These are phyloP conservation scores for Lentinus brumalis DNA, from an alignment of 768 basidiomycete species.

Conservation along the genomic window DNA sequence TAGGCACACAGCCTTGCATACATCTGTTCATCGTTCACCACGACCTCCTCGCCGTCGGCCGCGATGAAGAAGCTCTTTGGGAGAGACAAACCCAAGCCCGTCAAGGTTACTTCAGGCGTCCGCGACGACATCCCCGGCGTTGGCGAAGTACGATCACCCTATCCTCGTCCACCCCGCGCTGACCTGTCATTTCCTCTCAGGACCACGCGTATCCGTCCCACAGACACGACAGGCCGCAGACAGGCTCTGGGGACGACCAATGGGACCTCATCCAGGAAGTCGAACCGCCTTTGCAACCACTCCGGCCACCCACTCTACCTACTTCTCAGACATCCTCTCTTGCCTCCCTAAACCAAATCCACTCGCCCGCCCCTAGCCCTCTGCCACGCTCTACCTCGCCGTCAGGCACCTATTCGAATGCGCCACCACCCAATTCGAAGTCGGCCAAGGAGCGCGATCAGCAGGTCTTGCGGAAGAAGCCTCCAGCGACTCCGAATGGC, in stretches of 20 bases:
- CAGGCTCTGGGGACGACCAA: constrained; percentile 24
- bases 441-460: constrained; percentile 25
- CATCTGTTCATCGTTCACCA: constrained; percentile 16
- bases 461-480: constrained; percentile 29
- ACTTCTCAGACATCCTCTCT: constrained; percentile 14
- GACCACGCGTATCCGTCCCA: constrained; percentile 12
- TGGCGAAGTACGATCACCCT: constrained; percentile 25
- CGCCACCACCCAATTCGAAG: constrained; percentile 5
- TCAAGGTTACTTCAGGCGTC: constrained; percentile 31
- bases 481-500: constrained; percentile 27
- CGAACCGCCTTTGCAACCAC: constrained; percentile 17
- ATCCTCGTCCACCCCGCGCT: constrained; percentile 3
- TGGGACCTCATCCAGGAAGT: constrained; percentile 28
- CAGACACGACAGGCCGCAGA: constrained; percentile 19
- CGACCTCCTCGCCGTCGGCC: constrained; percentile 12
- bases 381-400: constrained; percentile 15
- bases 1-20: constrained; percentile 20
- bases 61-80: constrained; percentile 65
- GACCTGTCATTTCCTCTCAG: constrained; percentile 13
- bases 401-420: constrained; percentile 8
- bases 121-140: constrained; percentile 34
- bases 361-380: constrained; percentile 15
- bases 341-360: constrained; percentile 10
- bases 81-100: constrained; percentile 47
- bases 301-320: constrained; percentile 10